Conservation (phyloP, 768 basidiomycete species). For the Boletus rex-veris region DNA sequence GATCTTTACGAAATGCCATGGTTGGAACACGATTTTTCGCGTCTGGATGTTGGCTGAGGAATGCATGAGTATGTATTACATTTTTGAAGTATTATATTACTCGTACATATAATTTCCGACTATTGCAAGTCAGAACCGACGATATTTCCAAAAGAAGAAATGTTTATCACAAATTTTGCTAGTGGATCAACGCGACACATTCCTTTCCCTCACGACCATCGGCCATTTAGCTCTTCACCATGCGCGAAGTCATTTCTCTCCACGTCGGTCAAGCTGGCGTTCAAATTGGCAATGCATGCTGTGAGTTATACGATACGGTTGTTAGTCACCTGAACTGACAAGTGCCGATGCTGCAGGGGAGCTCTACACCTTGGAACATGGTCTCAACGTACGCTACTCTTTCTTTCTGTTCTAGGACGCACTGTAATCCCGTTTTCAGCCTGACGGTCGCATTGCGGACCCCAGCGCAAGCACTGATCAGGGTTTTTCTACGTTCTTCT, state of each 20-base stretch:
- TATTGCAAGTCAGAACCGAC: not conserved
- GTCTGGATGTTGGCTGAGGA: no score
- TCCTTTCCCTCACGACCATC: slow-evolving; percentile 13
- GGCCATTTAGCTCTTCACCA: slow-evolving; percentile 30
- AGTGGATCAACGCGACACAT: not conserved
- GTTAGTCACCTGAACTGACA: not conserved
- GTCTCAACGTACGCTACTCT: slow-evolving; percentile 71
- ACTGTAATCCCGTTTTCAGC: slow-evolving; percentile 43
- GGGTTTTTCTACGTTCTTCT: slow-evolving; percentile 98
- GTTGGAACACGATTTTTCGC: not conserved
- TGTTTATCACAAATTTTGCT: slow-evolving; percentile 14
- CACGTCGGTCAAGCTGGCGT: slow-evolving; percentile 98
- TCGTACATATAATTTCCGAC: no score
- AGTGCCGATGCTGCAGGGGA: slow-evolving; percentile 61
- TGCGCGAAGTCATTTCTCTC: slow-evolving; percentile 94
- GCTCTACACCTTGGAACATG: slow-evolving; percentile 97
- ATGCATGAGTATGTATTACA: no score
- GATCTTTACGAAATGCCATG: slow-evolving; percentile 33
- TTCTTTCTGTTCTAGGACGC: slow-evolving; percentile 3
- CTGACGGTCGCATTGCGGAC: slow-evolving; percentile 82
- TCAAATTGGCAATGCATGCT: slow-evolving; percentile 94
- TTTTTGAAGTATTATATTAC: no score
- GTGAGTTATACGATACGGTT: slow-evolving; percentile 45
- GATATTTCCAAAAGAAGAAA: slow-evolving; percentile 28
- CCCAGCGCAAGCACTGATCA: slow-evolving; percentile 56